Conservation (phyloP, 345 rosid genomes). For the Arabidopsis suecica region DNA sequence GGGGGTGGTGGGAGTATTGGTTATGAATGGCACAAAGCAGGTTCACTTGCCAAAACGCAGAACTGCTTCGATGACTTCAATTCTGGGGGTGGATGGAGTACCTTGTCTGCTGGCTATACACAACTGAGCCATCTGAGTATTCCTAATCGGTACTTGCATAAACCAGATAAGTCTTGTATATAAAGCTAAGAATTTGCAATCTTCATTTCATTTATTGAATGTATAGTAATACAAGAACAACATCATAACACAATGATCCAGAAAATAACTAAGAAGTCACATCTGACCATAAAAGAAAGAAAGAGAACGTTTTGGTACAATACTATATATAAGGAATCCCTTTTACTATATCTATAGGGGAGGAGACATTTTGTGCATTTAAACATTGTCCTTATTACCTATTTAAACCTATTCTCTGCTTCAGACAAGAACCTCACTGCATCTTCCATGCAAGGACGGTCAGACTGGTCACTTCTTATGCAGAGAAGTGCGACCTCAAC, state of each 20-base stretch:
- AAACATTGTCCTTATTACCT: not conserved
- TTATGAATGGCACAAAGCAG: slow-evolving; percentile 94
- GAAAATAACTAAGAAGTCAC: slow-evolving; percentile 23
- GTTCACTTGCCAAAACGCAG: slow-evolving; percentile 77
- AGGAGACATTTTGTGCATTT: slow-evolving; percentile 29
- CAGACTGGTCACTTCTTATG: slow-evolving; percentile 57
- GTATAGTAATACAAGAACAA: slow-evolving; percentile 22
- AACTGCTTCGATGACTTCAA: slow-evolving; percentile 69
- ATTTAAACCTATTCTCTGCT: slow-evolving; percentile 27
- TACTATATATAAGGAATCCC: slow-evolving; percentile 11
- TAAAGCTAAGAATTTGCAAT: not conserved
- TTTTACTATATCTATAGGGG: not conserved
- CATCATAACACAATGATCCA: not conserved
- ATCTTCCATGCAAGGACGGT: slow-evolving; percentile 69
- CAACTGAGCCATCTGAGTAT: slow-evolving; percentile 71
- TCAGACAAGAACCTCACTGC: slow-evolving; percentile 68
- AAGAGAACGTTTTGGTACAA: slow-evolving; percentile 8
- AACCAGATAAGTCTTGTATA: slow-evolving; percentile 61
- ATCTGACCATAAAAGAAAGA: not conserved
- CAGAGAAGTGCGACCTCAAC: slow-evolving; percentile 81
- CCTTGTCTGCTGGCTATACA: slow-evolving; percentile 68
- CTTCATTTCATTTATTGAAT: slow-evolving; percentile 25
- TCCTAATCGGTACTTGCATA: slow-evolving; percentile 77
- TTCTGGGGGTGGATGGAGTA: no score
- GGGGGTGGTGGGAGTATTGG: slow-evolving; percentile 96